phyloP scores from a whole-genome alignment of 495 filamentous ascomycete genomes.

The Bacidia rubella region DNA sequence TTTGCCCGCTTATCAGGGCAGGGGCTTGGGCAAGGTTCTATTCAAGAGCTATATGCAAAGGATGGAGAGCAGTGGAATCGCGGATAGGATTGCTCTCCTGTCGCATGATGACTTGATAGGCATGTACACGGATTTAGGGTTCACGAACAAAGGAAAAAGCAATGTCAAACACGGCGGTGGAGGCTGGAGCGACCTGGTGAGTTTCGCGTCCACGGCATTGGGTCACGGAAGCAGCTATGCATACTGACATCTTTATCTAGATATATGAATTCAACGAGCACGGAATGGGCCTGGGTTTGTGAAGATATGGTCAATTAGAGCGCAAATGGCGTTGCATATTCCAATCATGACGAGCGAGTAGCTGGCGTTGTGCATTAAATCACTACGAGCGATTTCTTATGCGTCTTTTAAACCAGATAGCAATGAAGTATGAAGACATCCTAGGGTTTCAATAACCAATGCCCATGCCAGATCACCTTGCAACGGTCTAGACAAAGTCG shows the following conservation, averaged over 20 bases:
- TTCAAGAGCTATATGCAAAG: slow-evolving; percentile 65
- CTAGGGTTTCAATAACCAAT: no score
- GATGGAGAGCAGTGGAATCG: slow-evolving; percentile 49
- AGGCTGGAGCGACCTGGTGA: slow-evolving; percentile 52
- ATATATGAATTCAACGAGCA: slow-evolving; percentile 8
- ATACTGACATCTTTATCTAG: background rate
- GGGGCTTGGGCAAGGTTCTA: slow-evolving; percentile 61
- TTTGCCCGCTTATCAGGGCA: slow-evolving; percentile 57
- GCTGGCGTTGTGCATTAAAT: no score
- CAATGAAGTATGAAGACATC: no score
- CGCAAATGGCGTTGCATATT: no score
- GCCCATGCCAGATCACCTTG: no score
- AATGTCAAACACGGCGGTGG: slow-evolving; percentile 57
- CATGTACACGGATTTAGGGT: slow-evolving; percentile 71
- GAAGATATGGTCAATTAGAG: background rate
- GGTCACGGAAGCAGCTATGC: background rate
- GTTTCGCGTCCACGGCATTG: background rate
- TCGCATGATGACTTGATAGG: slow-evolving; percentile 55
- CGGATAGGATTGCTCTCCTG: slow-evolving; percentile 61
- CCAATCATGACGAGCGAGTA: no score
- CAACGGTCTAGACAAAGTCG: no score
- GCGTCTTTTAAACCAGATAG: no score
- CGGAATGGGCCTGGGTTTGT: background rate
- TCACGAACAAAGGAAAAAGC: slow-evolving; percentile 53
- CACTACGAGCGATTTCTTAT: no score